Evolutionary conservation across 352 stramenopile genomes (phyloP), one percentile per base, ranked within the genome.

Genomic region (Thalassiosira mediterranea): DNA sequence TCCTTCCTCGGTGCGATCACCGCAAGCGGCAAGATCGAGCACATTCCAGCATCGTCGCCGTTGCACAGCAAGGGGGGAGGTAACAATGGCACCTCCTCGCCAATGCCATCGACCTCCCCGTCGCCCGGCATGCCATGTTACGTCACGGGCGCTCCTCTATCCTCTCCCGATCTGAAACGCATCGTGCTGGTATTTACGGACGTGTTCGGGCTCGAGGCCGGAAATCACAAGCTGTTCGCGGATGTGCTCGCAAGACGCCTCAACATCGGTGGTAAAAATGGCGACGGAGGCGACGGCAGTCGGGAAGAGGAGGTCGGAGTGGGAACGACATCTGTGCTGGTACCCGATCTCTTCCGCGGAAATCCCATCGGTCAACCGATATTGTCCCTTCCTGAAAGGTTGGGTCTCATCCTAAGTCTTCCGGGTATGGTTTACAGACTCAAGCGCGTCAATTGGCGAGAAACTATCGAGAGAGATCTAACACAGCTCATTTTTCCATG

Each of bases 201-300:
- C 37, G 37, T 44, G 8, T 44, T 8, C 37, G 37, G 37, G 8
- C 8, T 44, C 37, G 37, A 44, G 8, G 37, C 37, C 8, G 37
- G 37, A 8, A 44, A 44, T 44, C 37, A 44, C 37, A 44, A 44
- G 37, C 37, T 44, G 8, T 44, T 44, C 37, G 37, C 37, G 37
- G 37, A 44, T 15, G 37, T 44, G 8, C 37, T 44, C 8, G 37
- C 37, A 8, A 15, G 8, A 8, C 37, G 37, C 37, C 37, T 44
- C 37, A n/a, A n/a, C n/a, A n/a, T n/a, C n/a, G n/a, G n/a, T n/a
- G n/a, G n/a, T n/a, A n/a, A n/a, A n/a, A n/a, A n/a, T n/a, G n/a
- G n/a, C n/a, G n/a, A n/a, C n/a, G 37, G 37, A 44, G 37, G 15
- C 8, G 37, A 44, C 15, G n/a, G n/a, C n/a, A n/a, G n/a, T n/a